phyloP scores from a whole-genome alignment of 108 stramenopile species.

The Stephanodiscus minutulus region DNA sequence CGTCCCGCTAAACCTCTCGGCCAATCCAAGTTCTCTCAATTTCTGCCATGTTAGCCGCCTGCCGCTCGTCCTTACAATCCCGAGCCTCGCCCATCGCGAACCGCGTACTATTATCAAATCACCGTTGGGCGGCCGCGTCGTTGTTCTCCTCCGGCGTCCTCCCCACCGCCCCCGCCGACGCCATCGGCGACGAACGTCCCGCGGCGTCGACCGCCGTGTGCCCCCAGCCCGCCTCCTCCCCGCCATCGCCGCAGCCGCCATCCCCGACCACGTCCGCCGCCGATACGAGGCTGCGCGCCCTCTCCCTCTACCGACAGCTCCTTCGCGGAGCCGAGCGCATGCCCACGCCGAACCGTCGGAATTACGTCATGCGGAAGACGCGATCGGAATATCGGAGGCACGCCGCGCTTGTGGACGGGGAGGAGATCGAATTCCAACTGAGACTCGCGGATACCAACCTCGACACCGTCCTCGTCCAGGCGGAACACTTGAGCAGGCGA shows the following conservation, averaged over 20 bases:
- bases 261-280: slow-evolving; percentile 25
- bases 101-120: too few relatives aligned
- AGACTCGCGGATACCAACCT: slow-evolving; percentile 85
- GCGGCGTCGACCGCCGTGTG: too few relatives aligned
- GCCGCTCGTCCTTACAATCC: too few relatives aligned
- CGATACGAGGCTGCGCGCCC: slow-evolving; percentile 27
- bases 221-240: too few relatives aligned
- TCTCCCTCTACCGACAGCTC: slow-evolving; percentile 83
- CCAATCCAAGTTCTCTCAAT: too few relatives aligned
- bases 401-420: slow-evolving; percentile 55
- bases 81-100: too few relatives aligned
- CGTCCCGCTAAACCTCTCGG: too few relatives aligned
- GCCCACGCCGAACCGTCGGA: slow-evolving; percentile 88
- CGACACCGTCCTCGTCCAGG: slow-evolving; percentile 85
- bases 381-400: slow-evolving; percentile 66
- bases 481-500: slow-evolving; percentile 71
- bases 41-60: too few relatives aligned
- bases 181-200: too few relatives aligned
- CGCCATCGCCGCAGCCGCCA: too few relatives aligned
- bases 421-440: slow-evolving; percentile 75
- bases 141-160: too few relatives aligned
- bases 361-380: slow-evolving; percentile 75
- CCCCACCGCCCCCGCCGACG: background rate
- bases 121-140: too few relatives aligned
- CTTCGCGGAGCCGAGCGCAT: slow-evolving; percentile 75